Conservation (phyloP, 768 basidiomycete genomes). For the Glaciozyma martinii region DNA sequence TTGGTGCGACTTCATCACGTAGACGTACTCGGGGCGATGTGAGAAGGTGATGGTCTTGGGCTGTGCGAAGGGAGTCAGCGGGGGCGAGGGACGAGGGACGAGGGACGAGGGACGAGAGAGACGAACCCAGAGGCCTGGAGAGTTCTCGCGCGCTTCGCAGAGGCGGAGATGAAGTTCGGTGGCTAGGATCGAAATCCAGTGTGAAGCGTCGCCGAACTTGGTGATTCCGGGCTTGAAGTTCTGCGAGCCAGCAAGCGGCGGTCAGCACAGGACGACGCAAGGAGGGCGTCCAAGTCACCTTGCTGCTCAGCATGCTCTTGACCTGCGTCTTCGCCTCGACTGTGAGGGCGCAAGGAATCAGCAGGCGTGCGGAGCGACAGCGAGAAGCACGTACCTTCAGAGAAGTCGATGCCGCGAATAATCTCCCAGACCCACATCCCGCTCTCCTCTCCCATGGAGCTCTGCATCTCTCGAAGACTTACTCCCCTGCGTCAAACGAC, state of each 20-base stretch:
- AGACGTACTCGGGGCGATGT: slow-evolving; percentile 56
- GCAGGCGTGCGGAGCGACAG: background rate
- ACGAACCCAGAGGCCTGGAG: slow-evolving; percentile 46
- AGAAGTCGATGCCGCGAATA: slow-evolving; percentile 72
- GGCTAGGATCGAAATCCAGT: slow-evolving; percentile 85
- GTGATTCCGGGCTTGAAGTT: slow-evolving; percentile 74
- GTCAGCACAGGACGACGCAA: background rate
- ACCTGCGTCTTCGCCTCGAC: slow-evolving; percentile 74
- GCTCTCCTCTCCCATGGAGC: slow-evolving; percentile 43
- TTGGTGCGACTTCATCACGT: slow-evolving; percentile 67
- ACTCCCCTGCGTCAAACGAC: slow-evolving; percentile 33
- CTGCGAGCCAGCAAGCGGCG: slow-evolving; percentile 38
- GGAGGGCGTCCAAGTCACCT: background rate
- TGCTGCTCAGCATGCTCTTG: slow-evolving; percentile 95
- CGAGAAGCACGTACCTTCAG: slow-evolving; percentile 56
- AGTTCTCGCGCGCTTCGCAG: slow-evolving; percentile 63
- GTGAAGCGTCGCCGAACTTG: slow-evolving; percentile 60
- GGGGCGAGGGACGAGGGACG: background rate
- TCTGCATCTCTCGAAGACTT: slow-evolving; percentile 41
- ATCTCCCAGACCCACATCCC: slow-evolving; percentile 84
- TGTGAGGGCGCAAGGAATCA: slow-evolving; percentile 38
- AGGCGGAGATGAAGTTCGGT: slow-evolving; percentile 81
- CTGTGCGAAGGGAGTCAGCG: slow-evolving; percentile 53
- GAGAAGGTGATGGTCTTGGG: slow-evolving; percentile 82
- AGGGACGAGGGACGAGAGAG: background rate